These are phyloP conservation scores for Aspergillus aculeatinus DNA, from an alignment of 2,329 filamentous ascomycete genomes.

Conservation along the genomic window DNA sequence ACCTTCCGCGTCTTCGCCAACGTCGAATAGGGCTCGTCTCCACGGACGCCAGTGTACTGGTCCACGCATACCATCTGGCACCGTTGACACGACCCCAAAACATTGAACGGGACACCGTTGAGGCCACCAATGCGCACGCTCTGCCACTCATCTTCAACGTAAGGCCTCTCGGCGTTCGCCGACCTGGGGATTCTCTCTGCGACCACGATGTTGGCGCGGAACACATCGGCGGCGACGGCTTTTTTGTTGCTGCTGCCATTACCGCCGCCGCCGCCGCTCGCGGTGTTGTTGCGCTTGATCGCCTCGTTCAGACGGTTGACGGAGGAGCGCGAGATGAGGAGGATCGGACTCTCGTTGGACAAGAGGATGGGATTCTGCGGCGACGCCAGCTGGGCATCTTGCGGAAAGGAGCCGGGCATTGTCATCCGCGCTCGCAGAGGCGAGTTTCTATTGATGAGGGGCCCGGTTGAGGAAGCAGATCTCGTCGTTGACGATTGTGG, in stretches of 20 bases:
- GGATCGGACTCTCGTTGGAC: constrained; percentile 90
- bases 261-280: constrained; percentile 43
- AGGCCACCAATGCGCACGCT: constrained; percentile 66
- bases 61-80: constrained; percentile 98
- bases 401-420: constrained; percentile 57
- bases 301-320: constrained; percentile 73
- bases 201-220: constrained; percentile 85
- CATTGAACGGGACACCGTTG: constrained; percentile 43
- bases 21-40: constrained; percentile 84
- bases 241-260: constrained; percentile 38
- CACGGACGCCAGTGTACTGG: constrained; percentile 73
- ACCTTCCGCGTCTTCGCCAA: constrained; percentile 82
- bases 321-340: constrained; percentile 78
- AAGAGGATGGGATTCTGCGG: constrained; percentile 64
- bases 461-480: constrained; percentile 69
- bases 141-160: constrained; percentile 78
- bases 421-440: constrained; percentile 21
- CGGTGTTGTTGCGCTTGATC: constrained; percentile 56
- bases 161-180: constrained; percentile 57
- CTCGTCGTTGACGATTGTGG: constrained; percentile 64
- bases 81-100: constrained; percentile 79
- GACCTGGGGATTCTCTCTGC: constrained; percentile 49
- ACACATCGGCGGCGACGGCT: constrained; percentile 69
- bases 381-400: constrained; percentile 47
- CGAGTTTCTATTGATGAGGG: constrained; percentile 28